Evolutionary conservation across 495 filamentous ascomycete genomes (phyloP).

Genomic region (Lasiosphaeria ovina): DNA sequence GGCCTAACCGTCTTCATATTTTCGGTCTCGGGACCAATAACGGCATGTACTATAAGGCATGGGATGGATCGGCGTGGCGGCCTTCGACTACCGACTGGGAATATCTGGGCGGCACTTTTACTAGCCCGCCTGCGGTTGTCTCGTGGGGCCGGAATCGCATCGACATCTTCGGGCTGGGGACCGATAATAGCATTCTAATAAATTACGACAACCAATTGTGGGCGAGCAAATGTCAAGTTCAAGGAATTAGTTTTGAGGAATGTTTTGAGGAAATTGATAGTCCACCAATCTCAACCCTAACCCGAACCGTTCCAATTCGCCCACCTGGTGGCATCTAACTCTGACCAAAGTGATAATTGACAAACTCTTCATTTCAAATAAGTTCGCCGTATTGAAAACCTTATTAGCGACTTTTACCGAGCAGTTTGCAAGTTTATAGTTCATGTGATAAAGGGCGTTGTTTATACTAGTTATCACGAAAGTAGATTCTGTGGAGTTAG

Average conservation of each 20-base stretch:
- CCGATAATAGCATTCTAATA: background rate
- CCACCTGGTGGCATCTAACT: background rate
- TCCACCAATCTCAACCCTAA: background rate
- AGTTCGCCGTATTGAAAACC: too few relatives aligned
- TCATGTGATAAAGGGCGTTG: too few relatives aligned
- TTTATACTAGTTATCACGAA: too few relatives aligned
- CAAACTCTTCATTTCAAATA: background rate
- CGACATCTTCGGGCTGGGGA: background rate
- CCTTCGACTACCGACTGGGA: background rate
- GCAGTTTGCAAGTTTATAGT: too few relatives aligned
- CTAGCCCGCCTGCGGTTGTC: background rate
- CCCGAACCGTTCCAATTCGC: background rate
- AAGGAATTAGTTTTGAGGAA: background rate
- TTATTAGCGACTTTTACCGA: too few relatives aligned
- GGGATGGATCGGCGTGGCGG: background rate
- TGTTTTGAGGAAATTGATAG: background rate
- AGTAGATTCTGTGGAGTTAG: background rate
- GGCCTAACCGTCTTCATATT: background rate
- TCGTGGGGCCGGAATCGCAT: background rate
- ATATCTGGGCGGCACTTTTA: background rate
- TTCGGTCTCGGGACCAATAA: background rate
- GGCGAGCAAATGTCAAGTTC: too few relatives aligned
- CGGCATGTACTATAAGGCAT: background rate
- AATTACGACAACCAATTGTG: background rate
- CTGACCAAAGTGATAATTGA: too few relatives aligned